phyloP scores from a whole-genome alignment of 1,284 basidiomycete species.

The Vanrija humicola region DNA sequence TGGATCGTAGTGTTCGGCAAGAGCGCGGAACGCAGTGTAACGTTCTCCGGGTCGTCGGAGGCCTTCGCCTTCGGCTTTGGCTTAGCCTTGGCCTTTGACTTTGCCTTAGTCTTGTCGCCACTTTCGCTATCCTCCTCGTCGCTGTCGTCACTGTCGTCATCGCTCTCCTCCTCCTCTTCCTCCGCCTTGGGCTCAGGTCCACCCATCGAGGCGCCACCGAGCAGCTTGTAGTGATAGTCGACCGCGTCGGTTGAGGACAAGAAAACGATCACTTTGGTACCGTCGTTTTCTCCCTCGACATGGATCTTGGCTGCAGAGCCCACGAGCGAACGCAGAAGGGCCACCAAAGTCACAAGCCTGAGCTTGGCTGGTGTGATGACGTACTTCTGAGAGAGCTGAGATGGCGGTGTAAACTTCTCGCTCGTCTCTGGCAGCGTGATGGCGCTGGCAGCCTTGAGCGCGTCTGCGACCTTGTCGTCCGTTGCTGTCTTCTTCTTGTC shows the following conservation, averaged over 20 bases:
- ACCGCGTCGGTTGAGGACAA: constrained; percentile 95
- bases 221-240: constrained; percentile 91
- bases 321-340: constrained; percentile 73
- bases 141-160: constrained; percentile 31
- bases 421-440: constrained; percentile 26
- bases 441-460: constrained; percentile 22
- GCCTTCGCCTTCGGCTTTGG: constrained; percentile 22
- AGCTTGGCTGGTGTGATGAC: constrained; percentile 89
- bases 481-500: constrained; percentile 15
- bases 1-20: constrained; percentile 79
- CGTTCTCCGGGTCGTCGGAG: constrained; percentile 43
- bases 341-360: constrained; percentile 83
- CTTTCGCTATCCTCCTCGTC: constrained; percentile 16
- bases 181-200: constrained; percentile 37
- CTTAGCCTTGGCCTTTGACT: constrained; percentile 15
- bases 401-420: constrained; percentile 81
- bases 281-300: constrained; percentile 18
- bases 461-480: constrained; percentile 18
- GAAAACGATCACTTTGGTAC: constrained; percentile 79
- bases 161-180: constrained; percentile 20
- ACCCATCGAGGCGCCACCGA: constrained; percentile 74
- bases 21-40: constrained; percentile 65
- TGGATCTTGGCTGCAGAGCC: constrained; percentile 40
- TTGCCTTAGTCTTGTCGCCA: constrained; percentile 6
- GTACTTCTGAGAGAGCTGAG: constrained; percentile 91